phyloP scores from a whole-genome alignment of 1,139 yeast genomes.

The Casaregolazyma lundiana region DNA sequence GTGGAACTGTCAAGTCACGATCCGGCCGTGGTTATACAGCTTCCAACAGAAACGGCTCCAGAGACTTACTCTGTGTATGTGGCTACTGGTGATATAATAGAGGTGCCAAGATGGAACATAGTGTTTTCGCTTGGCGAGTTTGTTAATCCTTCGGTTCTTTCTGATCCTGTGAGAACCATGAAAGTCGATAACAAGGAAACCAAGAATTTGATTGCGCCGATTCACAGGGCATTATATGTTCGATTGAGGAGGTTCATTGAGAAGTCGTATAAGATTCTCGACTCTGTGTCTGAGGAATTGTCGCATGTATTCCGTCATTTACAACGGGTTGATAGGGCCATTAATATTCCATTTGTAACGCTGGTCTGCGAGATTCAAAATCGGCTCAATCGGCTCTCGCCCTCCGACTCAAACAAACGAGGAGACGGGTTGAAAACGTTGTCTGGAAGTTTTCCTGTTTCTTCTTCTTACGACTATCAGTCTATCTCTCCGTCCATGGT shows the following conservation, averaged over 20 bases:
- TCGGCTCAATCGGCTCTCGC: constrained; percentile 6
- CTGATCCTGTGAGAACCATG: constrained; percentile 9
- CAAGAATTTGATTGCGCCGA: constrained; percentile 9
- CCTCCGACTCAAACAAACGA: too few species aligned
- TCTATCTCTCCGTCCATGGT: constrained; percentile 13
- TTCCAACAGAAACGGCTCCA: constrained; percentile 6
- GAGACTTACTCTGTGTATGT: constrained; percentile 4
- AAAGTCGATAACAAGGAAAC: constrained; percentile 10
- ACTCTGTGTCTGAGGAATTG: constrained; percentile 9
- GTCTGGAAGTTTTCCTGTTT: constrained; percentile 18
- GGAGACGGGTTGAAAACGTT: constrained; percentile 10
- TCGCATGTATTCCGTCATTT: constrained; percentile 13
- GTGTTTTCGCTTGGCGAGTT: constrained; percentile 14
- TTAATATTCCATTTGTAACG: constrained; percentile 24
- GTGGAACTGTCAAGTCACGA: constrained; percentile 3
- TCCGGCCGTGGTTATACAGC: constrained; percentile 3
- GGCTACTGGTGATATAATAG: constrained; percentile 13
- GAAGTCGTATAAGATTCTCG: constrained; percentile 10
- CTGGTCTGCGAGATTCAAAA: constrained; percentile 18
- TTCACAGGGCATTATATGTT: constrained; percentile 12
- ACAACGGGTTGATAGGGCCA: constrained; percentile 15
- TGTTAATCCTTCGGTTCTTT: constrained; percentile 9
- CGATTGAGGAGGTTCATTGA: constrained; percentile 11
- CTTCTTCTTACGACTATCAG: constrained; percentile 8
- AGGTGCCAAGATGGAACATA: constrained; percentile 10